Evolutionary conservation across 2,329 filamentous ascomycete species (phyloP), one percentile per base, ranked within the genome.

Genomic region (Colletotrichum costaricense): DNA sequence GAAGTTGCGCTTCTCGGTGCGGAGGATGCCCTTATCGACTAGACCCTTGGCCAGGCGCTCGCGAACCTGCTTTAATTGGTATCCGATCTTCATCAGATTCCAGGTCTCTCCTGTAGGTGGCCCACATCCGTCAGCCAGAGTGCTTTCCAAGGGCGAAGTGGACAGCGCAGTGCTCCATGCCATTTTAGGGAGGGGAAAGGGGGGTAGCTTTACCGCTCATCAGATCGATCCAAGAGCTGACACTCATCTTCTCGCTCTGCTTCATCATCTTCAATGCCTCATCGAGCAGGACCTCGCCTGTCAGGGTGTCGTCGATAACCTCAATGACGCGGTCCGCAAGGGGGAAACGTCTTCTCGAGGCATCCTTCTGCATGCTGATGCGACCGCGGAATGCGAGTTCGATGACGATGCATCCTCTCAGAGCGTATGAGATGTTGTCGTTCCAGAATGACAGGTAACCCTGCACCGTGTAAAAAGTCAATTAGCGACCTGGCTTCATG

Each of bases 221-320:
- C 78, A 99, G 88, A 84, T 99, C 97, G 83, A 99, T 98, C 97
- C 97, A 99, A 58, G 95, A 94, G 87, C 94, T 97, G 77, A 99
- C 97, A 84, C 97, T 98, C 97, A 99, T 98, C 90, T 98, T 98
- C 88, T 99, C 97, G 84, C 95, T 98, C 78, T 94, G 93, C 89
- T 99, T 99, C 96, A 99, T 99, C 95, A 99, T 97, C 88, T 99
- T 99, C 81, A 99, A 88, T 73, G 97, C 94, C 87, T 99, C 97
- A 85, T 99, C 97, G 80, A 99, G 90, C 79, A 99, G 89, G 76
- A 98, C 97, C 86, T 99, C 97, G 78, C 97, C 97, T 6, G 97
- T 99, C 81, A 98, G 89, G 73, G 95, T 96, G 81, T 98, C 96
- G 84, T 99, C 97, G 81, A 98, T 92, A 76, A 99, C 97, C 86